A percentile compares a stretch with the other conserved stretches of the same genome.
These are phyloP conservation scores for Annulohypoxylon nitens DNA, from an alignment of 495 filamentous ascomycete genomes.

Conservation along the genomic window DNA sequence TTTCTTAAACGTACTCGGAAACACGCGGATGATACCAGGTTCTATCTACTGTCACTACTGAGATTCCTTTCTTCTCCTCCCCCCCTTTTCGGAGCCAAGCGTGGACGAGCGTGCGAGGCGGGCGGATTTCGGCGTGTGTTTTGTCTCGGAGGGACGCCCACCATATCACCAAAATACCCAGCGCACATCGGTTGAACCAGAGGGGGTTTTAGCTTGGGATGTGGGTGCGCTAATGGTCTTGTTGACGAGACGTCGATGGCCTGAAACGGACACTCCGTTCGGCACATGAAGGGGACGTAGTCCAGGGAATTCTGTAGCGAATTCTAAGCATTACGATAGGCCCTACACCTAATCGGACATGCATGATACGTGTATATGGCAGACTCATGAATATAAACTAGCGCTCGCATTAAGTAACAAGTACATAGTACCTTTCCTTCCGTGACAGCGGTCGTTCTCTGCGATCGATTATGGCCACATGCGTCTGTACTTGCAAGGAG, in stretches of 20 bases:
- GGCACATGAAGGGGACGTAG: constrained; percentile 8
- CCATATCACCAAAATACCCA: constrained; percentile 30
- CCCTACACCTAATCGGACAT: constrained; percentile 32
- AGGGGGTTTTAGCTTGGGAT: constrained; percentile 4
- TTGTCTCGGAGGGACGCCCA: constrained; percentile 8
- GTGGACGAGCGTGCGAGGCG: constrained; percentile 10
- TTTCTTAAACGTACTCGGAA: constrained; percentile 16
- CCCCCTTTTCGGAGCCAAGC: constrained; percentile 13
- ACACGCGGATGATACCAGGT: constrained; percentile 27
- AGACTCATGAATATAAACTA: constrained; percentile 36
- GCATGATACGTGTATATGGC: constrained; percentile 39
- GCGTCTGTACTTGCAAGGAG: constrained; percentile 19
- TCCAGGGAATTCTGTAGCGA: constrained; percentile 17
- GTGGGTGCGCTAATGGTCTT: constrained; percentile 5
- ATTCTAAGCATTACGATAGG: constrained; percentile 31
- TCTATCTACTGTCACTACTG: constrained; percentile 42
- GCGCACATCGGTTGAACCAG: constrained; percentile 8
- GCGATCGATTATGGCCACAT: constrained; percentile 17
- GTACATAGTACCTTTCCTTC: constrained; percentile 20
- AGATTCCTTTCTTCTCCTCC: constrained; percentile 22
- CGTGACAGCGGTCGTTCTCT: neutral
- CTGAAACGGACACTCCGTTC: constrained; percentile 9
- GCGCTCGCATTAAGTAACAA: constrained; percentile 20
- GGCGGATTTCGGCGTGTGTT: constrained; percentile 18
- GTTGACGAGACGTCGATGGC: constrained; percentile 4